phyloP scores from a whole-genome alignment of 495 filamentous ascomycete species.

The Trichodelitschia bisporula region DNA sequence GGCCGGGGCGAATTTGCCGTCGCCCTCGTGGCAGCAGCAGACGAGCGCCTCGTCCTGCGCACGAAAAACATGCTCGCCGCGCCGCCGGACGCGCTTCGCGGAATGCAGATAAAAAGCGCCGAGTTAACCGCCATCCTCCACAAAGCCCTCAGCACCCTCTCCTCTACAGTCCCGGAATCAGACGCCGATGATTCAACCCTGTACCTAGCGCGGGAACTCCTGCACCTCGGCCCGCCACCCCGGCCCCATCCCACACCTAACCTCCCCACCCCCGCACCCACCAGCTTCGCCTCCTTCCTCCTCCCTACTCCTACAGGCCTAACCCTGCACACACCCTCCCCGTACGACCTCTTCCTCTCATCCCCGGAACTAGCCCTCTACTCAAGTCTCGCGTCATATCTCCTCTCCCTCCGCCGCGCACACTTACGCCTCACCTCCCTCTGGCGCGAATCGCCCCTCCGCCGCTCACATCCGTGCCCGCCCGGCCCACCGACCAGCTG shows the following conservation, averaged over 20 bases:
- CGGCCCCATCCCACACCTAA: conserved; percentile 2
- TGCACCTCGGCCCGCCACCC: conserved; percentile 35
- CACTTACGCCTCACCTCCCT: conserved; percentile 59
- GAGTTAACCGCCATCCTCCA: conserved; percentile 54
- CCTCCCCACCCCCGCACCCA: conserved; percentile 6
- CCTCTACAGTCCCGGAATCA: conserved; percentile 40
- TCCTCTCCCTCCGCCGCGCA: conserved; percentile 57
- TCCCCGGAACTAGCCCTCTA: conserved; percentile 51
- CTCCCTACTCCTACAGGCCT: conserved; percentile 53
- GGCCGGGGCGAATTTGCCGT: conserved; percentile 77
- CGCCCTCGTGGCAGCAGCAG: conserved; percentile 60
- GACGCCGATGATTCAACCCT: conserved; percentile 47
- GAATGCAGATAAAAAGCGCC: conserved; percentile 56
- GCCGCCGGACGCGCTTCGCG: conserved; percentile 18
- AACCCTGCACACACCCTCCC: conserved; percentile 47
- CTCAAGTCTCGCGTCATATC: conserved; percentile 62
- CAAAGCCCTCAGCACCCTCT: conserved; percentile 53
- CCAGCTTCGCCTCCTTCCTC: conserved; percentile 51
- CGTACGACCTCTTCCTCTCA: conserved; percentile 69
- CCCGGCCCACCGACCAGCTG: conserved; percentile 37
- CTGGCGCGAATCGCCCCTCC: conserved; percentile 58
- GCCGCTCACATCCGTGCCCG: conserved; percentile 49
- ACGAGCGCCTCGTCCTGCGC: conserved; percentile 37
- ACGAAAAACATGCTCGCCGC: conserved; percentile 15
- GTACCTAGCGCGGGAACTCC: conserved; percentile 53